Base-by-base conservation (phyloP, 495 filamentous ascomycete genomes). In the Apodospora peruviana region DNA sequence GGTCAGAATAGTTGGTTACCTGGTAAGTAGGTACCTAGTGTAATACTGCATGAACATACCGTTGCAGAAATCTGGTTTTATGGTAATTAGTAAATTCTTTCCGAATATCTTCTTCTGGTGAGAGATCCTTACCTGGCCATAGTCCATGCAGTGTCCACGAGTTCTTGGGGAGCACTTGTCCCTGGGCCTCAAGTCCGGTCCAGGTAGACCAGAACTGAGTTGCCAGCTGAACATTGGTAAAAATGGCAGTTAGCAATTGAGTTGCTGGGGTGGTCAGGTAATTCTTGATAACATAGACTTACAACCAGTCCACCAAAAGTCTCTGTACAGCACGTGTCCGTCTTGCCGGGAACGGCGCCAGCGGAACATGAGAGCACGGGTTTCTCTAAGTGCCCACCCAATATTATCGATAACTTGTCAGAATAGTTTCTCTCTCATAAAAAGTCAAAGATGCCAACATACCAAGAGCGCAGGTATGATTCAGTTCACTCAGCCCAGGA, bases 201-300 rank as follows among this genome's bases (percentile, higher is more conserved):
- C 76, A 74, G 2, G 73, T 76, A 48, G 65, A 52, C 76, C 76
- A 79, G 62, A 71, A 76, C 56, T 79, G 76, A 0, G 76, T 79
- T 43, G 55, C 59, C 5, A 78, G 50, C 42, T 44, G 18, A 9
- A 44, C 19, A 18, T 4, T 2, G 12, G 11, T 18, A 18, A 12
- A 17, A 32, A 17, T 24, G 2, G 23, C 4, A 27, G 14, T 34
- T 17, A 21, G 25, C 1, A 29, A 32, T 14, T 32, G 7, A 14
- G 27, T 7, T 32, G 7, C 14, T 32, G 27, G 27, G 27, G 27
- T 32, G 27, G 27, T 7, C 7, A 14, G 7, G 12, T 11, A 24
- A 11, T 11, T 42, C 3, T 22, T 10, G 12, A 8, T 14, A 10
- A 12, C 4, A 17, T n/a, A 2, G 9, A 34, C 42, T 16, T 24